Conservation (phyloP, 192 early-diverging fungal species). For the Gamsiella multidivaricata region DNA sequence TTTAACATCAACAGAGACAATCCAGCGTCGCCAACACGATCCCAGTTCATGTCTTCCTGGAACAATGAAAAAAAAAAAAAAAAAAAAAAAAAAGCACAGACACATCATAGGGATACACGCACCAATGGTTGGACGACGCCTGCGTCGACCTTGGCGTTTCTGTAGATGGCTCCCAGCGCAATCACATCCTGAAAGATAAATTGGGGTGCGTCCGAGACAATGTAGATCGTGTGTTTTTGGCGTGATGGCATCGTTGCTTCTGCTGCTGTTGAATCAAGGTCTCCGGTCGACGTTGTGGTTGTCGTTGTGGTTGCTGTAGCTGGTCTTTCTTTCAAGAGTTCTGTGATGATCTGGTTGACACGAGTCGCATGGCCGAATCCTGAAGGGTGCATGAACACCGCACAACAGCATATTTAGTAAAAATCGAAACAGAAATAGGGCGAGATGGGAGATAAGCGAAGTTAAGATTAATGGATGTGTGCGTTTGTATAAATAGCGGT, state of each 20-base stretch:
- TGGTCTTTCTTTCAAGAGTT: conserved; percentile 57
- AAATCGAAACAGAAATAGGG: neutral
- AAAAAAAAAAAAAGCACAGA: neutral
- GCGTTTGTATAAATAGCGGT: too few relatives aligned
- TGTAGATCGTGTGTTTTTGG: conserved; percentile 58
- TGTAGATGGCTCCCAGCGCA: conserved; percentile 61
- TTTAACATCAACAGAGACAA: too few relatives aligned
- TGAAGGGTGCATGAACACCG: conserved; percentile 17
- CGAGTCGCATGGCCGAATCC: conserved; percentile 73
- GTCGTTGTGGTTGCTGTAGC: neutral
- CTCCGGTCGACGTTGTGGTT: neutral
- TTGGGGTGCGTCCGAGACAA: conserved; percentile 65
- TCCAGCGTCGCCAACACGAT: too few relatives aligned
- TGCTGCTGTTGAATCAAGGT: neutral
- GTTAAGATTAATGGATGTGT: neutral
- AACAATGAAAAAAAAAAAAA: neutral
- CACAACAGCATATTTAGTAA: too few relatives aligned
- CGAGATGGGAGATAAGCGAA: neutral
- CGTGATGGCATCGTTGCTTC: neutral
- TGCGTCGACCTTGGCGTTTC: conserved; percentile 67
- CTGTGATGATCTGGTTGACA: conserved; percentile 65
- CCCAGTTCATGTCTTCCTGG: too few relatives aligned
- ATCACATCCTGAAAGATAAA: conserved; percentile 70
- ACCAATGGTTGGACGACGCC: conserved; percentile 68
- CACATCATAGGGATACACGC: conserved; percentile 33